These are phyloP conservation scores for Rhizopus delemar DNA, from an alignment of 371 early-diverging fungal genomes.

Conservation along the genomic window DNA sequence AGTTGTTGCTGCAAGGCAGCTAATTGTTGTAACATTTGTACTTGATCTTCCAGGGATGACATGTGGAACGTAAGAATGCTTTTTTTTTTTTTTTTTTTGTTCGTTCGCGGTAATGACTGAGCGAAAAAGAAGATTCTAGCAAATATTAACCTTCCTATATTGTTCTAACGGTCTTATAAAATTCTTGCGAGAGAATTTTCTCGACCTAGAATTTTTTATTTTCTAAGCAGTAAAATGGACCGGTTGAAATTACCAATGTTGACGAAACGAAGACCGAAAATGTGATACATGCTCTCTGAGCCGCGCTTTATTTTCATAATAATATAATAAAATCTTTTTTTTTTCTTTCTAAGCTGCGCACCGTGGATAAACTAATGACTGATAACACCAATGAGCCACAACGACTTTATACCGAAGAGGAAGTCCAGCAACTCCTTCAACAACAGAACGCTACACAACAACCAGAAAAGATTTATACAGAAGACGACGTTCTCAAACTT, in stretches of 20 bases:
- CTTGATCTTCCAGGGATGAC: slow-evolving; percentile 8
- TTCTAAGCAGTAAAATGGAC: too few relatives aligned
- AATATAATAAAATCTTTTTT: neutral
- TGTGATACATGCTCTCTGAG: slow-evolving; percentile 12
- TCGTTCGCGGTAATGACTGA: slow-evolving; percentile 12
- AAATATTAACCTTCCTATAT: slow-evolving; percentile 8
- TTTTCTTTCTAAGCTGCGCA: slow-evolving; percentile 2
- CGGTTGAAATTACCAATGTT: too few relatives aligned
- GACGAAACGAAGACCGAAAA: slow-evolving; percentile 5
- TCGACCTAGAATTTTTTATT: too few relatives aligned
- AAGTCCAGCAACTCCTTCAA: too few relatives aligned
- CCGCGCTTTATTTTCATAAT: slow-evolving; percentile 1
- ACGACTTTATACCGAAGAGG: neutral
- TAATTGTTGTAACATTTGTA: neutral
- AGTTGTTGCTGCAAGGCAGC: slow-evolving; percentile 1
- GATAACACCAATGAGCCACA: neutral
- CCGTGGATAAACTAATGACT: neutral
- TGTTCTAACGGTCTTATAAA: slow-evolving; percentile 1
- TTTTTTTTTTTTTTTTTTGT: too few relatives aligned
- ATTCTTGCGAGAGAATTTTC: too few relatives aligned
- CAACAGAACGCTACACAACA: too few relatives aligned
- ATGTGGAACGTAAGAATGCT: neutral
- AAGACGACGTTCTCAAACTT: neutral
- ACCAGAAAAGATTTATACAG: too few relatives aligned
- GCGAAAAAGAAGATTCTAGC: neutral